Base-by-base conservation (phyloP, 139 green algal species). In the Micractinium sp. region DNA sequence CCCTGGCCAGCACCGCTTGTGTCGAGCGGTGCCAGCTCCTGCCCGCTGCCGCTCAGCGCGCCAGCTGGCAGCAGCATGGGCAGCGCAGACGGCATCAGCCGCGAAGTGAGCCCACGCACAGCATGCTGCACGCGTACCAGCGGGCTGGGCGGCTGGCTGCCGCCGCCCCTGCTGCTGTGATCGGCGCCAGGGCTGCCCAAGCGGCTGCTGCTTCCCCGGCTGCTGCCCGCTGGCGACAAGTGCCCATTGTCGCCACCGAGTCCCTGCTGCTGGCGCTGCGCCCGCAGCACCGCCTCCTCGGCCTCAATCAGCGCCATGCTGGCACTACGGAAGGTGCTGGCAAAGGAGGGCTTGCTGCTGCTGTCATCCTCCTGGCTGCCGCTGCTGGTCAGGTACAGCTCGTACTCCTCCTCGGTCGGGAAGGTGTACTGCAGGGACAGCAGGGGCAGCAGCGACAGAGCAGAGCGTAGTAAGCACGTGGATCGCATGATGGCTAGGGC, bases 31-130 rank as follows among this genome's bases (percentile, higher is more conserved):
- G 60, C n/a, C 56, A 85, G 75, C 86, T 89, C 86, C 36, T 79
- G 47, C 35, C 86, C 86, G 13, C 33, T 35, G 2, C 35, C 56
- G 20, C 53, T 61, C 47, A 89, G 0, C 1, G 86, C 86, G 14
- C 86, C 86, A 25, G 86, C 35, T 29, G 86, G 75, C 35, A 89
- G 53, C 53, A 77, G 53, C 56, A 36, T 3, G 60, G 86, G 86
- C 86, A 89, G 77, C 14, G 76, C 53, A 0, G 86, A 89, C 15
- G 86, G 86, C 86, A 89, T 61, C 35, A 89, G 75, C 0, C 76
- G 86, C 16, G 75, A 73, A 35, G 86, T 75, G 12, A 83, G 71
- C 15, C 47, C 47, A 16, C 71, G 66, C n/a, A 82, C 53, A 19
- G 73, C 85, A 33, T 73, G 85, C 25, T 29, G 71, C 85, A 88